A percentile compares a stretch with the other conserved stretches of the same genome.
Conservation (phyloP, 2,329 filamentous ascomycete species). For the Colletotrichum cuscutae region DNA sequence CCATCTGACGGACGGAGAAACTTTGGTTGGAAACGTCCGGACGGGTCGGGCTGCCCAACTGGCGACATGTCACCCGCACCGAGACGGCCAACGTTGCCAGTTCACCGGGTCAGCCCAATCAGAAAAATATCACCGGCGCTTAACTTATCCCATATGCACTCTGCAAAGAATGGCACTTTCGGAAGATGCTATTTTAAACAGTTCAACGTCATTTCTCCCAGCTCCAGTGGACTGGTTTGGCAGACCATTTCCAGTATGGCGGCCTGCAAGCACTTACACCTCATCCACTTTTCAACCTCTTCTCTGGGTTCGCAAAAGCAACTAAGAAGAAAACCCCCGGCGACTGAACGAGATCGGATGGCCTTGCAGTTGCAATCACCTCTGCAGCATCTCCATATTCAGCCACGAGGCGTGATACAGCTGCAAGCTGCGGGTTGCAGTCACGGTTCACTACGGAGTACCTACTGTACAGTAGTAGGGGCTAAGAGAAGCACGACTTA, state of each 20-base stretch:
- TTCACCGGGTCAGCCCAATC: slow-evolving; percentile 10
- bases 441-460: not conserved
- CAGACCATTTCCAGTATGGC: slow-evolving; percentile 19
- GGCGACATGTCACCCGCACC: not conserved
- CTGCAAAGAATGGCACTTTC: slow-evolving; percentile 9
- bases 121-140: slow-evolving; percentile 11
- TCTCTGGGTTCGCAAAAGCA: slow-evolving; percentile 1
- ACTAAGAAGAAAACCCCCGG: slow-evolving; percentile 3
- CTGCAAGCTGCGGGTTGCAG: slow-evolving; percentile 19
- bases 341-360: slow-evolving; percentile 21
- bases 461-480: too few relatives aligned
- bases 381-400: slow-evolving; percentile 3
- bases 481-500: not conserved
- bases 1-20: slow-evolving; percentile 1
- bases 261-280: slow-evolving; percentile 33
- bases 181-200: slow-evolving; percentile 23
- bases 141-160: slow-evolving; percentile 16
- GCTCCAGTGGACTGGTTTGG: slow-evolving; percentile 14
- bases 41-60: slow-evolving; percentile 11
- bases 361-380: slow-evolving; percentile 17
- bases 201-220: slow-evolving; percentile 7
- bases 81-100: slow-evolving; percentile 5
- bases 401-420: slow-evolving; percentile 18
- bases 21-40: slow-evolving; percentile 10
- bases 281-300: slow-evolving; percentile 4